phyloP scores from a whole-genome alignment of 2,329 filamentous ascomycete species.

The Trichophyton benhamiae region DNA sequence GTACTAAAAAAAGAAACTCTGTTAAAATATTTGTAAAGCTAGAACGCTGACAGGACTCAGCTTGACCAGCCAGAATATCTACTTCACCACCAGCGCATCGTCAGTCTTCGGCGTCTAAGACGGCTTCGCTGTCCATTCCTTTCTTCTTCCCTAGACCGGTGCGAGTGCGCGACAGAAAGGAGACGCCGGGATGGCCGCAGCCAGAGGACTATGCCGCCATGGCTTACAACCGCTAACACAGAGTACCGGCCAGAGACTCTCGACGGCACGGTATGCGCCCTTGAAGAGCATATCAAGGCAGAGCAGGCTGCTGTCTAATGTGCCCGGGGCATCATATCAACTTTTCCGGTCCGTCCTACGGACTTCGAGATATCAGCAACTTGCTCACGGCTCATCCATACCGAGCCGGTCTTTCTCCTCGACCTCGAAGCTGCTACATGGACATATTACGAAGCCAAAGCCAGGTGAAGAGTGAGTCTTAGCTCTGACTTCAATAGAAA shows the following conservation, averaged over 20 bases:
- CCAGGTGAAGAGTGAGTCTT: constrained; percentile 73
- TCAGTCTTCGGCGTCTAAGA: neutral
- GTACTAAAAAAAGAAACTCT: neutral
- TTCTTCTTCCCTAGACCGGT: neutral
- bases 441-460: constrained; percentile 71
- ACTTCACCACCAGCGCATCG: neutral
- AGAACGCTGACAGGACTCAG: neutral
- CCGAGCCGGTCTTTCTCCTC: constrained; percentile 48
- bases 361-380: neutral
- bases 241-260: neutral
- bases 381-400: neutral
- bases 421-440: constrained; percentile 51
- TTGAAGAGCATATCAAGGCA: neutral
- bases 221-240: neutral
- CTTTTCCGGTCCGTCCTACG: neutral
- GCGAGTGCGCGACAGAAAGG: neutral
- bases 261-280: neutral
- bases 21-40: neutral
- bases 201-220: constrained; percentile 1
- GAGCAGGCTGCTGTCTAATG: constrained; percentile 1
- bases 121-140: neutral
- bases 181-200: neutral
- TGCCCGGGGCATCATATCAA: neutral
- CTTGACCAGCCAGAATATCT: neutral
- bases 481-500: constrained; percentile 6